Evolutionary conservation across 192 early-diverging fungal genomes (phyloP).

Genomic region (Umbelopsis vinacea): DNA sequence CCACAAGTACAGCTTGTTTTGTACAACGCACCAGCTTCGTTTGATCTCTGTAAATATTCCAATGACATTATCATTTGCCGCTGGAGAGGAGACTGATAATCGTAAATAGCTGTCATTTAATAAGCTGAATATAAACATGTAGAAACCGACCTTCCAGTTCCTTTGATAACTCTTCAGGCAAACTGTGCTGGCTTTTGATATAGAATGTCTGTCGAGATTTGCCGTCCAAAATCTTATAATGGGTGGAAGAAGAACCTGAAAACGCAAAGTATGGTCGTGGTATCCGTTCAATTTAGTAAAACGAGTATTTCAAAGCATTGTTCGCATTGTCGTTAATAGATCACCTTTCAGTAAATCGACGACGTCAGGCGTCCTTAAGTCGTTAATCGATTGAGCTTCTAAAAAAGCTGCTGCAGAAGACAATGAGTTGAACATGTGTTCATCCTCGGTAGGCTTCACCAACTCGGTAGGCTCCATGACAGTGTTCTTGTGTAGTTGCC

Average conservation of each 20-base stretch:
- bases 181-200: conserved; percentile 4
- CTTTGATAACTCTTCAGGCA: conserved; percentile 6
- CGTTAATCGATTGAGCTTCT: not conserved
- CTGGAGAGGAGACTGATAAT: not conserved
- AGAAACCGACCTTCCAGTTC: not conserved
- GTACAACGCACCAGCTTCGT: conserved; percentile 90
- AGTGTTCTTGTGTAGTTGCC: not conserved
- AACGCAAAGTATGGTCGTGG: not conserved
- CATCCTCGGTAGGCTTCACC: conserved; percentile 10
- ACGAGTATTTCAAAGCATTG: not conserved
- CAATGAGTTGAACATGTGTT: not conserved
- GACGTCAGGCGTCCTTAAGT: conserved; percentile 5
- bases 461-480: conserved; percentile 11
- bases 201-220: conserved; percentile 16
- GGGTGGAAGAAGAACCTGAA: not conserved
- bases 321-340: not conserved
- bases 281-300: not conserved
- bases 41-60: conserved; percentile 91
- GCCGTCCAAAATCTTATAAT: conserved; percentile 2
- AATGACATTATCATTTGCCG: conserved; percentile 61
- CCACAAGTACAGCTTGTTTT: conserved; percentile 89
- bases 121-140: not conserved
- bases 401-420: not conserved
- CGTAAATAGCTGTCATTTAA: not conserved
- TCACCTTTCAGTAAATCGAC: conserved; percentile 13